Evolutionary conservation across 225 moss, liverwort and hornwort species (phyloP).

Genomic region (Lunularia cruciata): DNA sequence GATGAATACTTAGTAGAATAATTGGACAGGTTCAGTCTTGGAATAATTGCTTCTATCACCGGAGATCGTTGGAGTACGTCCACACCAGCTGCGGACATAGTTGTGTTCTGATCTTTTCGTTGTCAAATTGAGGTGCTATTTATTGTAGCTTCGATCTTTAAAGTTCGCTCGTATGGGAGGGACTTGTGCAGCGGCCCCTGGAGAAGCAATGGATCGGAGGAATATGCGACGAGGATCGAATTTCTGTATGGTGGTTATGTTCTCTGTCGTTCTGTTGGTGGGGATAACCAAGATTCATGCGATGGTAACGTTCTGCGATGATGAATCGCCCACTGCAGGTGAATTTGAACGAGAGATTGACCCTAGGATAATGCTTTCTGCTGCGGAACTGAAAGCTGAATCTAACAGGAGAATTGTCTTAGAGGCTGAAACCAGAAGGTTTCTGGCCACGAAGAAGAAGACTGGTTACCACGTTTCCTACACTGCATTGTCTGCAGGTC

Average conservation of each 20-base stretch:
- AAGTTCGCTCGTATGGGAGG: not conserved
- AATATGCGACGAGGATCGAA: not conserved
- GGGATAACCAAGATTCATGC: slow-evolving; percentile 20
- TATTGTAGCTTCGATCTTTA: too few species aligned
- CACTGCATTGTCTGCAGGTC: slow-evolving; percentile 27
- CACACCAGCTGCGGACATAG: not conserved
- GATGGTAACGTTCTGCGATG: not conserved
- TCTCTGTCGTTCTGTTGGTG: slow-evolving; percentile 14
- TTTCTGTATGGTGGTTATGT: not conserved
- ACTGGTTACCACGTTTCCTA: slow-evolving; percentile 27
- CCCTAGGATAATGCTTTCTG: slow-evolving; percentile 1
- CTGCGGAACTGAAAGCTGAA: not conserved
- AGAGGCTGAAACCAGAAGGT: slow-evolving; percentile 7
- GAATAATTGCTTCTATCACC: too few species aligned
- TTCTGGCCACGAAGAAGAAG: not conserved
- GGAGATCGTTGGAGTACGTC: not conserved
- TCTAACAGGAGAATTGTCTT: slow-evolving; percentile 3
- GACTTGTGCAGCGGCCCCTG: not conserved
- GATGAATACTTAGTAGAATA: not conserved
- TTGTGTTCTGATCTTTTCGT: too few species aligned
- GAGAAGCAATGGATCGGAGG: not conserved
- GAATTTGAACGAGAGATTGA: not conserved
- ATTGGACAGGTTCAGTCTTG: not conserved
- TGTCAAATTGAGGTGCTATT: not conserved
- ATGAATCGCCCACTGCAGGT: not conserved